These are phyloP conservation scores for Cinchona pubescens DNA, from an alignment of 257 asterid genomes.

Conservation along the genomic window DNA sequence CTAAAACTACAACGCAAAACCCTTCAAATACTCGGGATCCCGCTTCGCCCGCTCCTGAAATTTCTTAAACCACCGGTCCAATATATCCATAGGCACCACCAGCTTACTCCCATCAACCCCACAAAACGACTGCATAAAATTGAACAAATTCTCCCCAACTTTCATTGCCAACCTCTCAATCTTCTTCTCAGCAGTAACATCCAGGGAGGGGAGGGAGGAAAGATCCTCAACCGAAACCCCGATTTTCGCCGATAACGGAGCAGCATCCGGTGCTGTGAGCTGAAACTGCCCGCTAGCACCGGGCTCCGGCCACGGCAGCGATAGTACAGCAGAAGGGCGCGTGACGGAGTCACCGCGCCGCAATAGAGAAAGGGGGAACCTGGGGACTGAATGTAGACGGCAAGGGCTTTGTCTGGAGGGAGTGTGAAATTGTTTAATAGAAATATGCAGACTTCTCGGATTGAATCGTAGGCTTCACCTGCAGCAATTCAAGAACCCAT, in stretches of 20 bases:
- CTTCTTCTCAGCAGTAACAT: slow-evolving; percentile 77
- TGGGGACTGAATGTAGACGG: slow-evolving; percentile 89
- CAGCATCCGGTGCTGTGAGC: slow-evolving; percentile 53
- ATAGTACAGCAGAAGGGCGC: slow-evolving; percentile 91
- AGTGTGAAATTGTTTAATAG: slow-evolving; percentile 69
- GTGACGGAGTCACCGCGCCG: slow-evolving; percentile 79
- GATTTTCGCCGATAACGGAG: slow-evolving; percentile 74
- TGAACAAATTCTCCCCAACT: slow-evolving; percentile 92
- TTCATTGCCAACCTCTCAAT: slow-evolving; percentile 87
- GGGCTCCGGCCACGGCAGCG: slow-evolving; percentile 90
- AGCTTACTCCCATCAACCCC: slow-evolving; percentile 90
- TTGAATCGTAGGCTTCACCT: slow-evolving; percentile 80
- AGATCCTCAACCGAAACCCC: slow-evolving; percentile 90
- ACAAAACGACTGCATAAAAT: slow-evolving; percentile 94
- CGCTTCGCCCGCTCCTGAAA: slow-evolving; percentile 90
- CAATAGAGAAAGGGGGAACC: slow-evolving; percentile 82
- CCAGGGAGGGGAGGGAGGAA: slow-evolving; percentile 69
- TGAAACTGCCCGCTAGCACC: slow-evolving; percentile 61
- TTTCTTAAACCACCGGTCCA: slow-evolving; percentile 97
- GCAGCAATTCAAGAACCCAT: background rate
- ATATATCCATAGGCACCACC: slow-evolving; percentile 88
- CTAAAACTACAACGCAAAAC: slow-evolving; percentile 60
- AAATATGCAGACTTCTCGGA: slow-evolving; percentile 82
- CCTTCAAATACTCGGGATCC: slow-evolving; percentile 83
- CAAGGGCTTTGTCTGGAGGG: slow-evolving; percentile 91